Evolutionary conservation across 352 stramenopile species (phyloP).

Genomic region (Thraustochytrium sp.): DNA sequence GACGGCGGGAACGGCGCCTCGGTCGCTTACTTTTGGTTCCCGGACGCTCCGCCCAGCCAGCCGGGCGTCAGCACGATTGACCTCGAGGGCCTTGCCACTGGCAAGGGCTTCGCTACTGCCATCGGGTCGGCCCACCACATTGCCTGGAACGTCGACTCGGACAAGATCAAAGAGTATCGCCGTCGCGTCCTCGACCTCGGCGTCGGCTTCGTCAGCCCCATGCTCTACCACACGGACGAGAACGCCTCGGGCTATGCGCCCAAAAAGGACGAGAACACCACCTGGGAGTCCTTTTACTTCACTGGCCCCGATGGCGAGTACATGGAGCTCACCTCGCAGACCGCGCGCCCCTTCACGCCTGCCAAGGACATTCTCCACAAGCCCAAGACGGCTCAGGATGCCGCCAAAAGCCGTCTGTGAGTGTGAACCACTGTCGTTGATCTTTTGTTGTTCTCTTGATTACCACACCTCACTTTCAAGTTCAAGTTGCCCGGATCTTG

Average conservation of each 20-base stretch:
- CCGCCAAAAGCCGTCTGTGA: neutral
- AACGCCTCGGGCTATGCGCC: neutral
- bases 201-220: constrained; percentile 36
- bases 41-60: neutral
- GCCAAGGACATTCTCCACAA: constrained; percentile 29
- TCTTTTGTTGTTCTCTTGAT: neutral
- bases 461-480: neutral
- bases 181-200: neutral
- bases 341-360: constrained; percentile 20
- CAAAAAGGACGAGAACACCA: constrained; percentile 25
- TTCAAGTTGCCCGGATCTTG: too few relatives aligned
- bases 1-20: constrained; percentile 41
- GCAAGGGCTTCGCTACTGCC: constrained; percentile 42
- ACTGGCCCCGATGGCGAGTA: constrained; percentile 42
- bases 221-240: constrained; percentile 42
- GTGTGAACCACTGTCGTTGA: neutral
- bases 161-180: constrained; percentile 9
- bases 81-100: neutral
- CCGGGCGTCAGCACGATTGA: constrained; percentile 31
- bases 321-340: constrained; percentile 28
- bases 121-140: constrained; percentile 42
- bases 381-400: constrained; percentile 13
- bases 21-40: constrained; percentile 46
- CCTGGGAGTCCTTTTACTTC: constrained; percentile 46
- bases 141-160: constrained; percentile 24